Evolutionary conservation across 129 eudicot genomes (phyloP).

Genomic region (Tagetes erecta): DNA sequence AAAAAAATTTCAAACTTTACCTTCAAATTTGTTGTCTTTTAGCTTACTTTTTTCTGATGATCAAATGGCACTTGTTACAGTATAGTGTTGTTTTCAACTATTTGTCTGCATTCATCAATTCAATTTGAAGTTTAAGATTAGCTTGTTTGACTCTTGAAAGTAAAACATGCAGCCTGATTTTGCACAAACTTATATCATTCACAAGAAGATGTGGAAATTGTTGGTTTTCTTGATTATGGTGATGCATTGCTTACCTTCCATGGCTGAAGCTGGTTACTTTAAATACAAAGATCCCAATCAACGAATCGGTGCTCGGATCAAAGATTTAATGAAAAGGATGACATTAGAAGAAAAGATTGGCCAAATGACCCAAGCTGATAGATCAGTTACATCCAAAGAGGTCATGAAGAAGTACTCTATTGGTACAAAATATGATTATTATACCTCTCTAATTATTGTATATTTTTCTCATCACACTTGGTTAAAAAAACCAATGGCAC

Average conservation of each 20-base stretch:
- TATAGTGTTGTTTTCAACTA: not conserved
- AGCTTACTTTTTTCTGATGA: not conserved
- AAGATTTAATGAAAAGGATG: conserved; percentile 33
- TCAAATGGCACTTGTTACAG: not conserved
- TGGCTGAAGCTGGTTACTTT: conserved; percentile 14
- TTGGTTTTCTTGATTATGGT: conserved; percentile 18
- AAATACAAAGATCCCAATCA: conserved; percentile 29
- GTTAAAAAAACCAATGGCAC: too few species aligned
- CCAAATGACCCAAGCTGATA: conserved; percentile 30
- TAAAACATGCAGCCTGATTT: too few species aligned
- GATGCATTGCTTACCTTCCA: conserved; percentile 17
- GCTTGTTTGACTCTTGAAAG: conserved; percentile 8
- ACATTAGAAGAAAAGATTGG: conserved; percentile 35
- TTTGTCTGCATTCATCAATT: not conserved
- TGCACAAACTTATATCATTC: too few species aligned
- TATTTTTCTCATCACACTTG: not conserved
- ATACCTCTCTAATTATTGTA: not conserved
- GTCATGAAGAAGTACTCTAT: conserved; percentile 26
- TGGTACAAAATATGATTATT: conserved; percentile 9
- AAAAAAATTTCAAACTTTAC: not conserved
- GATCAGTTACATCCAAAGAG: conserved; percentile 25
- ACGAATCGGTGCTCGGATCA: conserved; percentile 22
- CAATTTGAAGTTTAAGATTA: not conserved
- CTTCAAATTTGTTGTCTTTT: not conserved
- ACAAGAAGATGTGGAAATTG: conserved; percentile 9